Conservation (phyloP, 192 early-diverging fungal species). For the Fimicolochytrium jonesii region DNA sequence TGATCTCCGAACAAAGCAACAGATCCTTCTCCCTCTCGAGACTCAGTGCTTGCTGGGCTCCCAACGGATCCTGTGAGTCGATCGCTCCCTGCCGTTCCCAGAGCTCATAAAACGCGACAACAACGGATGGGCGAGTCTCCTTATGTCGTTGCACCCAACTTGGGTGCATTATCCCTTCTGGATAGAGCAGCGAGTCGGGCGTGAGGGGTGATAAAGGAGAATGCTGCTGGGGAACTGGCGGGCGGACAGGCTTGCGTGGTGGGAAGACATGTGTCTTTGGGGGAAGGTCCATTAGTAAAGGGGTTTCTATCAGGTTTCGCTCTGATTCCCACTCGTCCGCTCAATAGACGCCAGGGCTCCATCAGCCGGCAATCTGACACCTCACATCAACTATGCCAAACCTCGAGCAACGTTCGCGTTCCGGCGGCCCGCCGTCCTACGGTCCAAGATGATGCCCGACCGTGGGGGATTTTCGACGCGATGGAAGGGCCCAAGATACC, state of each 20-base stretch:
- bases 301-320: not conserved
- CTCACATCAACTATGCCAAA: no score
- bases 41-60: conserved; percentile 41
- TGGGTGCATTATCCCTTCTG: conserved; percentile 78
- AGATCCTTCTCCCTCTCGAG: conserved; percentile 62
- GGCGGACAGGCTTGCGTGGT: not conserved
- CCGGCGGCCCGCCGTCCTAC: no score
- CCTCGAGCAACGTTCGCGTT: no score
- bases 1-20: conserved; percentile 58
- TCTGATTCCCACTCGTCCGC: no score
- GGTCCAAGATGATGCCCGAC: no score
- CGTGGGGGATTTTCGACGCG: no score
- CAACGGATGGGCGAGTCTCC: conserved; percentile 54
- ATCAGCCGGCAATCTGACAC: no score
- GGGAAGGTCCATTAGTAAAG: not conserved
- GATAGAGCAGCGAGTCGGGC: conserved; percentile 67
- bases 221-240: conserved; percentile 18
- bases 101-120: conserved; percentile 68
- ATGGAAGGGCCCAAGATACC: no score
- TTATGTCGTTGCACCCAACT: conserved; percentile 66
- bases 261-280: conserved; percentile 30
- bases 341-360: no score
- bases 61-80: conserved; percentile 27
- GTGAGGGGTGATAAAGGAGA: conserved; percentile 67
- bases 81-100: conserved; percentile 44